Evolutionary conservation across 2,329 filamentous ascomycete species (phyloP).

Genomic region (Aureobasidium sp.): DNA sequence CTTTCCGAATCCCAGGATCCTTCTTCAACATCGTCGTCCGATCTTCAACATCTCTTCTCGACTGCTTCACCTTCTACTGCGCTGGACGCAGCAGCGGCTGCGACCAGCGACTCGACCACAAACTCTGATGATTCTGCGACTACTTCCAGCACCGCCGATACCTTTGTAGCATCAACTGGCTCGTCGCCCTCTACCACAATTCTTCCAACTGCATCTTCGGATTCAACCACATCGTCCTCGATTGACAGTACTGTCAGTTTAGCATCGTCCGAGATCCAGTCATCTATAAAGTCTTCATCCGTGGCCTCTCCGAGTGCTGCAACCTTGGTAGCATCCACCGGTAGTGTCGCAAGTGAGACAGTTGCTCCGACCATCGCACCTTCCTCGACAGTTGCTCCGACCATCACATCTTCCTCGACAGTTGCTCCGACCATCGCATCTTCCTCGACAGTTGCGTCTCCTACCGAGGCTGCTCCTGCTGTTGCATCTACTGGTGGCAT

Average conservation of each 20-base stretch:
- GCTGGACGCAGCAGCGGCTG: conserved; percentile 12
- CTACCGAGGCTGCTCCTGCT: not conserved
- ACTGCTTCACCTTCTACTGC: conserved; percentile 5
- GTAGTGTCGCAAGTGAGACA: not conserved
- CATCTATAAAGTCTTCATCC: not conserved
- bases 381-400: not conserved
- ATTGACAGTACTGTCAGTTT: not conserved
- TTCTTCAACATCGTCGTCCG: not conserved
- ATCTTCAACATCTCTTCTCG: not conserved
- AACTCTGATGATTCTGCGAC: not conserved
- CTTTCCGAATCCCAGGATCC: not conserved
- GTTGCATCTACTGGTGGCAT: not conserved
- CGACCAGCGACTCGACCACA: conserved; percentile 2
- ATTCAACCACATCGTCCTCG: not conserved
- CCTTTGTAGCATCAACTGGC: conserved; percentile 11
- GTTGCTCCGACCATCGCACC: not conserved
- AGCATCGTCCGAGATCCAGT: not conserved
- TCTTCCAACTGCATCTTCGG: conserved; percentile 12
- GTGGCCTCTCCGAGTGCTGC: not conserved
- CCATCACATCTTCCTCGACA: not conserved
- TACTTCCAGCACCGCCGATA: not conserved
- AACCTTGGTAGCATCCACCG: not conserved
- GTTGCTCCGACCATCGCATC: not conserved
- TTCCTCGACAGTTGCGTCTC: not conserved
- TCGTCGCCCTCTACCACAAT: conserved; percentile 13